Evolutionary conservation across 2,329 filamentous ascomycete species (phyloP).

Genomic region (Aurifilum marmelostoma): DNA sequence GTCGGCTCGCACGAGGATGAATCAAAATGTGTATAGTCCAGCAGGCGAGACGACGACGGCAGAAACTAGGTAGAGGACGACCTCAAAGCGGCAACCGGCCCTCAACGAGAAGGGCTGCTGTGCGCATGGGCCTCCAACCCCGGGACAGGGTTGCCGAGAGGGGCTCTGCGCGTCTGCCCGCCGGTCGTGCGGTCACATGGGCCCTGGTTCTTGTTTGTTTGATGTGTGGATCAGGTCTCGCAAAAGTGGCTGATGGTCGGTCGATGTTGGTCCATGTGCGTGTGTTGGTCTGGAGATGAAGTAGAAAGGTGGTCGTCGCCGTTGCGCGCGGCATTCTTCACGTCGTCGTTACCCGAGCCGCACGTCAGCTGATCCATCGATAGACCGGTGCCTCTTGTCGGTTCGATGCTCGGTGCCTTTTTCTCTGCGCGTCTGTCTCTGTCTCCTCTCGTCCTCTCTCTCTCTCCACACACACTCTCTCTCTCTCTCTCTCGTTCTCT

Average conservation of each 20-base stretch:
- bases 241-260: background rate
- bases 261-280: background rate
- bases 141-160: slow-evolving; percentile 19
- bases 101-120: background rate
- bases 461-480: too few species aligned
- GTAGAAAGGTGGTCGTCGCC: background rate
- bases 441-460: background rate
- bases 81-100: slow-evolving; percentile 9
- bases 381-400: background rate
- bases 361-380: slow-evolving; percentile 6
- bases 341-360: background rate
- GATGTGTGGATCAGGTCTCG: background rate
- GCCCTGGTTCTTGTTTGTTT: background rate
- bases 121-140: slow-evolving; percentile 5
- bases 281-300: background rate
- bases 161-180: background rate
- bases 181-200: background rate
- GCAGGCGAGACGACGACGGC: slow-evolving; percentile 19
- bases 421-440: background rate
- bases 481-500: background rate
- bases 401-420: background rate
- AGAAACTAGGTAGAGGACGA: slow-evolving; percentile 17
- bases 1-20: background rate
- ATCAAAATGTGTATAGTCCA: background rate
- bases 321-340: background rate